phyloP scores from a whole-genome alignment of 1,284 basidiomycete species.

The Fomitiporia mediterranea region DNA sequence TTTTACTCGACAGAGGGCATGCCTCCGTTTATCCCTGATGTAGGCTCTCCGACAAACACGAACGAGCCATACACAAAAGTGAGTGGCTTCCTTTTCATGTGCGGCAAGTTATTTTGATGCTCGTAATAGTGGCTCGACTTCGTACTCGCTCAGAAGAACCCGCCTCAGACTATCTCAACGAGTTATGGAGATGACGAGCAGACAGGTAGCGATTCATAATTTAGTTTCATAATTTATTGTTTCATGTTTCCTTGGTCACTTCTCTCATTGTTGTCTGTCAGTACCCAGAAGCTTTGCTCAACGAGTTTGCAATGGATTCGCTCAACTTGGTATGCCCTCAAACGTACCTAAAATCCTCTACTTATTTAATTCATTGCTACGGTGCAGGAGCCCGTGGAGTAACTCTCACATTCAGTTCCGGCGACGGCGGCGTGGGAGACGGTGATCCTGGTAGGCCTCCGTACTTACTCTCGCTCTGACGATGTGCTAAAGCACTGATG shows the following conservation, averaged over 20 bases:
- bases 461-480: neutral
- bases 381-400: constrained; percentile 55
- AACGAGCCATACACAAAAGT: constrained; percentile 66
- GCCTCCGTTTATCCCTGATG: constrained; percentile 56
- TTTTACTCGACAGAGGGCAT: constrained; percentile 60
- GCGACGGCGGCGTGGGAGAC: constrained; percentile 70
- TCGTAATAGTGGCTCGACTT: constrained; percentile 54
- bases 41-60: constrained; percentile 34
- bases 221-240: constrained; percentile 1
- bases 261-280: constrained; percentile 24
- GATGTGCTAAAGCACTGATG: constrained; percentile 14
- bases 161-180: constrained; percentile 57
- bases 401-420: constrained; percentile 58
- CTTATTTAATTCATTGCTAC: constrained; percentile 8
- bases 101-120: constrained; percentile 10
- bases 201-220: constrained; percentile 38
- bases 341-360: neutral
- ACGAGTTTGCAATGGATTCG: constrained; percentile 60
- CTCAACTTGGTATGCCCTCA: constrained; percentile 48
- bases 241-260: neutral
- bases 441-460: constrained; percentile 29
- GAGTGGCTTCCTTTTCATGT: constrained; percentile 17
- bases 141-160: constrained; percentile 36
- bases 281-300: constrained; percentile 58
- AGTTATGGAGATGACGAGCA: constrained; percentile 69